These are phyloP conservation scores for Yamadazyma mexicana DNA, from an alignment of 1,139 yeast species.

Conservation along the genomic window DNA sequence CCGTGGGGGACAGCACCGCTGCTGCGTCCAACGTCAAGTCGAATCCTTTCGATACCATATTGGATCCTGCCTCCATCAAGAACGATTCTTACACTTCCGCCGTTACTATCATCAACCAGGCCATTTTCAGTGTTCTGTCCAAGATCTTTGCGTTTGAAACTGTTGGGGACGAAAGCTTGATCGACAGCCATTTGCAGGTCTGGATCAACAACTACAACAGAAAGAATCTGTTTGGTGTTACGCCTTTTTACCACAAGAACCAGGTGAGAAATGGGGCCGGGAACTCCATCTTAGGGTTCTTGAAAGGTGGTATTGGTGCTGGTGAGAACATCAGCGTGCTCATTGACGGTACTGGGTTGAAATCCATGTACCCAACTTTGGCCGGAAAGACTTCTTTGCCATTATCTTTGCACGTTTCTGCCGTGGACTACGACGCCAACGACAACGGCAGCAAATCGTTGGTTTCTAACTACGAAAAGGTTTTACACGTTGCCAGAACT, in stretches of 20 bases:
- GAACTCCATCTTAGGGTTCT: conserved; percentile 73
- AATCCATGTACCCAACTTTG: conserved; percentile 60
- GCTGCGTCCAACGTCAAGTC: conserved; percentile 16
- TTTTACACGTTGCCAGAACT: conserved; percentile 61
- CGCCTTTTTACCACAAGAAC: conserved; percentile 59
- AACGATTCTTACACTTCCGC: conserved; percentile 61
- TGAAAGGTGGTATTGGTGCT: conserved; percentile 38
- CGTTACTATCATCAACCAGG: conserved; percentile 62
- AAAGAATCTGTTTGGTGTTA: conserved; percentile 53
- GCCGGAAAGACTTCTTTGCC: conserved; percentile 45
- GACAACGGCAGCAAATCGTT: conserved; percentile 41
- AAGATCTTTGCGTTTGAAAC: conserved; percentile 71
- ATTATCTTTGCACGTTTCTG: conserved; percentile 70
- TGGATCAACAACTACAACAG: conserved; percentile 60
- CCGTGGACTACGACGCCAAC: conserved; percentile 63
- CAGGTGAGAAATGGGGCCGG: conserved; percentile 89
- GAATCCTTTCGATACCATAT: conserved; percentile 59
- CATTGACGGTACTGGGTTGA: conserved; percentile 67
- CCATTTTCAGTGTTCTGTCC: conserved; percentile 61
- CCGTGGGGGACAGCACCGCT: background rate
- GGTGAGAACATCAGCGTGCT: conserved; percentile 51
- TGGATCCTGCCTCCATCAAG: conserved; percentile 54
- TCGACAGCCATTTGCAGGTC: conserved; percentile 58
- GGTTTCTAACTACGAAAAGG: conserved; percentile 66
- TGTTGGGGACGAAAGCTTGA: conserved; percentile 58